Evolutionary conservation across 176 grass and related monocot species (phyloP).

Genomic region (Oryza punctata): DNA sequence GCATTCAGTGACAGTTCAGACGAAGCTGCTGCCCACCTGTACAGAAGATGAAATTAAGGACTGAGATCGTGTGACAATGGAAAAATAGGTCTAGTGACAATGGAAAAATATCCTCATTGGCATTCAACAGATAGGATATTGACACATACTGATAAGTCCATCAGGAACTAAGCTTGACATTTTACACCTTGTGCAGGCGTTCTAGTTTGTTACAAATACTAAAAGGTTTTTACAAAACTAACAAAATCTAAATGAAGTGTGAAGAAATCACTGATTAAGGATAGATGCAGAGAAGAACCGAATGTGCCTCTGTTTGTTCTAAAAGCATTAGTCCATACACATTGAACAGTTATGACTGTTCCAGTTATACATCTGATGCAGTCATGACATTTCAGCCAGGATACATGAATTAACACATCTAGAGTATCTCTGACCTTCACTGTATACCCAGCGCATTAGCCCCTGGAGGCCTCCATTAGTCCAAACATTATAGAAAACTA

Average conservation of each 20-base stretch:
- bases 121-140: background rate
- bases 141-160: background rate
- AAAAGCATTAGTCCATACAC: background rate
- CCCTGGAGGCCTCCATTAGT: background rate
- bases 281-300: background rate
- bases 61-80: background rate
- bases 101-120: background rate
- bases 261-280: background rate
- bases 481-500: background rate
- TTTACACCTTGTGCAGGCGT: background rate
- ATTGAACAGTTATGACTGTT: slow-evolving; percentile 3
- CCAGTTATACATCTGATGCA: background rate
- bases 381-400: background rate
- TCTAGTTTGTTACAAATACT: background rate
- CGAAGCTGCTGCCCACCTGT: slow-evolving; percentile 87
- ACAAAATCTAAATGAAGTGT: background rate
- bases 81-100: slow-evolving; percentile 11
- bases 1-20: slow-evolving; percentile 76
- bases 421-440: slow-evolving; percentile 6
- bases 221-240: no score
- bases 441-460: background rate
- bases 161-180: slow-evolving; percentile 12
- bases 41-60: slow-evolving; percentile 16
- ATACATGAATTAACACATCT: background rate
- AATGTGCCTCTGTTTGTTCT: background rate